Base-by-base conservation (phyloP, 2,329 filamentous ascomycete species). In the Stromatinia cepivora region DNA sequence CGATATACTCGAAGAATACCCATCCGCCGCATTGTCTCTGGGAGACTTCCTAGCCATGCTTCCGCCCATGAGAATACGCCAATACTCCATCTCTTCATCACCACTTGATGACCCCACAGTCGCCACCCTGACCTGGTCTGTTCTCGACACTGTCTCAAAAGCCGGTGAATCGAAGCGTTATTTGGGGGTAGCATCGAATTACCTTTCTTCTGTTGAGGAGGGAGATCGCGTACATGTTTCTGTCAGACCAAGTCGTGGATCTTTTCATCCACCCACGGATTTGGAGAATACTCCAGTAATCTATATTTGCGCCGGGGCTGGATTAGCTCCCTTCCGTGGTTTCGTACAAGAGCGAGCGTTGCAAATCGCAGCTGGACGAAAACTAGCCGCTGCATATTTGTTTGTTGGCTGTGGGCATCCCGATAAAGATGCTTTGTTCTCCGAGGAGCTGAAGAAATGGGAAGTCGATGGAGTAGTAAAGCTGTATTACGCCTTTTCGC, bases 31-130 rank as follows among this genome's bases (percentile, higher is more conserved):
- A 3, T 79, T 94, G 0, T 84, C 90, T 0, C 84, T 95, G 48
- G 84, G 84, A 4, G 80, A 86, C 25, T 94, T 91, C 81, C 82
- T 95, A 10, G 83, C 84, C 46, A 89, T 93, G 83, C 84, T 93
- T 0, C 90, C 90, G 1, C 89, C 91, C 0, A 92, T 95, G 88
- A 88, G 91, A 39, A 84, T 92, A 52, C 86, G 91, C n/a, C 89
- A 92, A 78, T 93, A 93, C 81, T 92, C 88, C 45, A 92, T 94
- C 76, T 93, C 91, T 0, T 93, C 90, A 0, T 92, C 90, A 0
- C 90, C 91, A 0, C 82, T 92, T 0, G 48, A 67, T 15, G 90
- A 97, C 65, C 83, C 97, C 3, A 82, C 95, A 4, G 75, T 78
- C 7, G 86, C 85, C 1, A 81, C 82, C 11, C 82, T 96, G 31